A percentile compares a stretch with the other conserved stretches of the same genome.
These are phyloP conservation scores for Pseudoturritis turrita DNA, from an alignment of 345 rosid genomes.

Conservation along the genomic window DNA sequence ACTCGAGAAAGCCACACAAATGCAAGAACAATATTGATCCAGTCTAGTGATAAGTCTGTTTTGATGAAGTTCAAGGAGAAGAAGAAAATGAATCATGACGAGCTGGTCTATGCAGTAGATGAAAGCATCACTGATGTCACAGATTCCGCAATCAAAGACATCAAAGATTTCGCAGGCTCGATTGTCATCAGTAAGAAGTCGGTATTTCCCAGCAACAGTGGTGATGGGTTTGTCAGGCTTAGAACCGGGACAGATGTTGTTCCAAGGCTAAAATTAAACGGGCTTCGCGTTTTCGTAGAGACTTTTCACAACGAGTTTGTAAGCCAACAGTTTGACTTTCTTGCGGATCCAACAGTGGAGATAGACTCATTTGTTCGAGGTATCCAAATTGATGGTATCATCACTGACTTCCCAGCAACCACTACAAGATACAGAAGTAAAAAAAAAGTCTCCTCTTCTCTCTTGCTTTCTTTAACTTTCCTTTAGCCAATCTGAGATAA, in stretches of 20 bases:
- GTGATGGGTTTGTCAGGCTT: conserved; percentile 27
- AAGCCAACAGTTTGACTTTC: conserved; percentile 70
- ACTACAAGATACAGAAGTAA: conserved; percentile 76
- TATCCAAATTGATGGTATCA: conserved; percentile 41
- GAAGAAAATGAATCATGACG: conserved; percentile 33
- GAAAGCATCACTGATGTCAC: conserved; percentile 49
- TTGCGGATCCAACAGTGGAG: conserved; percentile 69
- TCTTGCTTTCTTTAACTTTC: conserved; percentile 1
- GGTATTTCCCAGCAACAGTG: conserved; percentile 27
- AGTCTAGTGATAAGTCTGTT: conserved; percentile 69
- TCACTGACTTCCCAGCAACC: conserved; percentile 79
- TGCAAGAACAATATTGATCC: conserved; percentile 56
- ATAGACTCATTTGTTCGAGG: conserved; percentile 37
- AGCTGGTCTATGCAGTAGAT: conserved; percentile 56
- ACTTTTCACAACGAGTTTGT: conserved; percentile 71
- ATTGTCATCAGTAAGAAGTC: conserved; percentile 56
- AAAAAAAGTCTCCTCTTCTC: neutral
- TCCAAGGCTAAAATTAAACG: conserved; percentile 33
- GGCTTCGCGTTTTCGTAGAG: conserved; percentile 61
- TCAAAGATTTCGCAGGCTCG: conserved; percentile 59
- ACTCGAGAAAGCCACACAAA: conserved; percentile 39
- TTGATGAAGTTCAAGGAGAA: conserved; percentile 52
- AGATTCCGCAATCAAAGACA: conserved; percentile 44
- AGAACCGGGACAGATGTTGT: conserved; percentile 31
- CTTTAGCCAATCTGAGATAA: neutral